phyloP scores from a whole-genome alignment of 2,329 filamentous ascomycete genomes.

The Xylariaceae sp. region DNA sequence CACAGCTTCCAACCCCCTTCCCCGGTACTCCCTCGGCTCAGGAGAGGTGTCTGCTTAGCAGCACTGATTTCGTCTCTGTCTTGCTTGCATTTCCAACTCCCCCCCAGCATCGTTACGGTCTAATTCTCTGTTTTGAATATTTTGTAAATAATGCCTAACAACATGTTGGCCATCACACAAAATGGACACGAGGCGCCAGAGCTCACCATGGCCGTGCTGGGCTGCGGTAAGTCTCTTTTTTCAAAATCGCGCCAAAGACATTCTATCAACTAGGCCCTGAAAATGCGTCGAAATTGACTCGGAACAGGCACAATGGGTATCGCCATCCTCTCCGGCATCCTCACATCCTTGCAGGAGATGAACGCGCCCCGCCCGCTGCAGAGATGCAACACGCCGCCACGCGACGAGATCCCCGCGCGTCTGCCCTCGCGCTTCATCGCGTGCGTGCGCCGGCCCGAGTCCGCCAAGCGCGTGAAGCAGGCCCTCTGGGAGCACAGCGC shows the following conservation, averaged over 20 bases:
- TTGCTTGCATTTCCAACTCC: neutral
- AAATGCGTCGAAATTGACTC: neutral
- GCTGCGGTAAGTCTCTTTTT: constrained; percentile 58
- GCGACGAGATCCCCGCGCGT: constrained; percentile 46
- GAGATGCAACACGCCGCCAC: constrained; percentile 40
- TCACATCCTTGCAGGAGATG: constrained; percentile 59
- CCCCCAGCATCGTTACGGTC: neutral
- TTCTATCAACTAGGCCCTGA: too few species aligned
- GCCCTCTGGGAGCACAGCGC: constrained; percentile 59
- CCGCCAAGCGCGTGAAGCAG: constrained; percentile 62
- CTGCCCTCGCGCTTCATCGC: constrained; percentile 74
- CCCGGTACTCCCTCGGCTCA: neutral
- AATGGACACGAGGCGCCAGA: constrained; percentile 37
- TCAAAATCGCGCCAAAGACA: neutral
- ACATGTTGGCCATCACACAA: constrained; percentile 32
- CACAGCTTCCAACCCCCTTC: neutral
- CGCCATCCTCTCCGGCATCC: constrained; percentile 75
- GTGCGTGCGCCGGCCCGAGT: constrained; percentile 67
- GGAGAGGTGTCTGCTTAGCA: neutral
- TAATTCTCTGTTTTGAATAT: neutral
- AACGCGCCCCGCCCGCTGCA: constrained; percentile 43
- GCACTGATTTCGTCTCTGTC: neutral
- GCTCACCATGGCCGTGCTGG: constrained; percentile 73
- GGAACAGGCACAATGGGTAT: constrained; percentile 72
- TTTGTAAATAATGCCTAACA: constrained; percentile 9